Conservation (phyloP, 805 yeast genomes). For the Hemisphaericaspora nanyangensis region DNA sequence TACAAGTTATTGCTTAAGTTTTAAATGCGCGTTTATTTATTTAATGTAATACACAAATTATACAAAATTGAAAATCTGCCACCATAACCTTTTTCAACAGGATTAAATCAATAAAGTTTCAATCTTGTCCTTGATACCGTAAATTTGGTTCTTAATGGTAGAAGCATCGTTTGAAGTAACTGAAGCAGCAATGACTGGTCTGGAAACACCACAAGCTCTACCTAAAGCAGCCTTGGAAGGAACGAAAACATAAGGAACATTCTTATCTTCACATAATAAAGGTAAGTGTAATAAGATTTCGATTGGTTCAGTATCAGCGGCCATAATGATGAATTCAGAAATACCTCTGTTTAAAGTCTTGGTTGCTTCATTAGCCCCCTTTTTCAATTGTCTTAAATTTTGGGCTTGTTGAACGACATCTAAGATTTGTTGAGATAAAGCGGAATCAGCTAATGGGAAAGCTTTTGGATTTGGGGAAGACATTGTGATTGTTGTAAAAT, state of each 20-base stretch:
- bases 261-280: constrained; percentile 96
- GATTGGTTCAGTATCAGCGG: constrained; percentile 99
- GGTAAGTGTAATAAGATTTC: constrained; percentile 98
- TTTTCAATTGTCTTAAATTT: constrained; percentile 96
- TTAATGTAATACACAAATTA: no score
- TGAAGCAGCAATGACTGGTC: constrained; percentile 98
- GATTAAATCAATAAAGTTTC: constrained; percentile 88
- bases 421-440: constrained; percentile 91
- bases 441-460: constrained; percentile 97
- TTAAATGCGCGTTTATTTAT: no score
- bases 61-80: no score
- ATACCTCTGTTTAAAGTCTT: constrained; percentile 99
- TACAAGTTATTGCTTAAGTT: no score
- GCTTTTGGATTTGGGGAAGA: constrained; percentile 97
- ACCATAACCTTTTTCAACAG: no score
- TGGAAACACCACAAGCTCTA: constrained; percentile 99
- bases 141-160: constrained; percentile 94
- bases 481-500: constrained; percentile 36
- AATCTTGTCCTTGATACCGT: constrained; percentile 97
- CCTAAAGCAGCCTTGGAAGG: constrained; percentile 98
- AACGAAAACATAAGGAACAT: constrained; percentile 98
- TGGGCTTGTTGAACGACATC: constrained; percentile 98
- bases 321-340: constrained; percentile 98
- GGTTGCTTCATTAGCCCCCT: constrained; percentile 99
- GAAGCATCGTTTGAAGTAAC: constrained; percentile 98